Percentiles rank a stretch among this genome's conserved stretches.
Evolutionary conservation across 164 flowering plant species (phyloP).

Genomic region (Magnolia officinalis): DNA sequence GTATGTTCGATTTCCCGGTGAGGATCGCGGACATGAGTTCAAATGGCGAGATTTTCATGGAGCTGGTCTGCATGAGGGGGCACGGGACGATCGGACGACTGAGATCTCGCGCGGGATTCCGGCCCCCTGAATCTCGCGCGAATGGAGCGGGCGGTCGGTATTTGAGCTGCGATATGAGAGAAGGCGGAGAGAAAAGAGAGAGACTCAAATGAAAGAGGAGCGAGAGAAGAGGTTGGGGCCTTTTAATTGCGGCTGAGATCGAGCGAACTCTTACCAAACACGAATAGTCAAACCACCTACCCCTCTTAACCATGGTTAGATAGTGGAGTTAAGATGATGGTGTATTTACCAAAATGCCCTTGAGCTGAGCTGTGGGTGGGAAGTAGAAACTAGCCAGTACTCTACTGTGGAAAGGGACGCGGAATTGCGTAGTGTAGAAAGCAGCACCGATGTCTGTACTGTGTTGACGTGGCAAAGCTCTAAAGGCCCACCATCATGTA

Average conservation of each 20-base stretch:
- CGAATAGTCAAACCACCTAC: slow-evolving; percentile 65
- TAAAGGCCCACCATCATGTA: too few species aligned
- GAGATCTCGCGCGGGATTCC: slow-evolving; percentile 1
- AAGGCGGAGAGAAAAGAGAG: background rate
- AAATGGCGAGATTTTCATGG: slow-evolving; percentile 41
- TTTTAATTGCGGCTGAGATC: slow-evolving; percentile 12
- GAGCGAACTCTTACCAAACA: slow-evolving; percentile 66
- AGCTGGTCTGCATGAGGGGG: background rate
- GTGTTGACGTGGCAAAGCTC: too few species aligned
- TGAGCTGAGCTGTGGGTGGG: background rate
- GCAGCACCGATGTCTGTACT: too few species aligned
- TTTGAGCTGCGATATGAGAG: background rate
- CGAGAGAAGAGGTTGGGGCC: background rate
- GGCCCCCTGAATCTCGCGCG: slow-evolving; percentile 8
- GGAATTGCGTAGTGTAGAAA: too few species aligned
- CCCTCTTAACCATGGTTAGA: slow-evolving; percentile 52
- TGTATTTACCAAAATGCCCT: background rate
- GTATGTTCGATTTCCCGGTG: slow-evolving; percentile 37
- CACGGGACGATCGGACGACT: slow-evolving; percentile 4
- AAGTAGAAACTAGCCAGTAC: too few species aligned
- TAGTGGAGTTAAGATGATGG: background rate
- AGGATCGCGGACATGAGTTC: slow-evolving; percentile 64
- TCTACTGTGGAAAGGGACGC: too few species aligned
- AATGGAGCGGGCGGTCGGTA: background rate
- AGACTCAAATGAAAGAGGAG: background rate